Conservation (phyloP, 352 stramenopile species). For the Phytophthora uliginosa region DNA sequence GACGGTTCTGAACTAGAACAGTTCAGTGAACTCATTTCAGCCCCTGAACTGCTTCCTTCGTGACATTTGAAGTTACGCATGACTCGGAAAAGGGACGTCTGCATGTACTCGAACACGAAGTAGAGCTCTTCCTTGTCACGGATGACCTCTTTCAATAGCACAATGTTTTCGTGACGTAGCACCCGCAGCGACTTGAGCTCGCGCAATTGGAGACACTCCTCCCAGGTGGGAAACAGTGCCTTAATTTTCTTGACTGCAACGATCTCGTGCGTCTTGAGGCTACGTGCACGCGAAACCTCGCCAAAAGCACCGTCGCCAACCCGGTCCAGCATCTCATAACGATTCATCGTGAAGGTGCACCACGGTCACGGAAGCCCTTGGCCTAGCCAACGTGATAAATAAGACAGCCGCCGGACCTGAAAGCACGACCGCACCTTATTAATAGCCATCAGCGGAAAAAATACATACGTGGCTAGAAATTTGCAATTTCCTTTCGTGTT, state of each 20-base stretch:
- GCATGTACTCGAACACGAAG: slow-evolving; percentile 92
- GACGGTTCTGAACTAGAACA: slow-evolving; percentile 16
- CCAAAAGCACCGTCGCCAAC: slow-evolving; percentile 96
- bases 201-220: slow-evolving; percentile 84
- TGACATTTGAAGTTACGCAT: slow-evolving; percentile 59
- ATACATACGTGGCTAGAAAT: neutral
- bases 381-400: neutral
- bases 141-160: slow-evolving; percentile 89
- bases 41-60: slow-evolving; percentile 33
- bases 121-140: slow-evolving; percentile 90
- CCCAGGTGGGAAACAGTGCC: slow-evolving; percentile 80
- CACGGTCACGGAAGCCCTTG: neutral
- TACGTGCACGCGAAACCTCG: slow-evolving; percentile 93
- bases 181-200: slow-evolving; percentile 85
- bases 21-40: too few relatives aligned
- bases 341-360: slow-evolving; percentile 68
- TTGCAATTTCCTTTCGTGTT: slow-evolving; percentile 16
- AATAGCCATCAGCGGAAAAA: slow-evolving; percentile 26
- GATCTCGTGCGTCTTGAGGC: slow-evolving; percentile 91
- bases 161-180: slow-evolving; percentile 86
- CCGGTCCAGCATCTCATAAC: slow-evolving; percentile 93
- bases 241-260: slow-evolving; percentile 93
- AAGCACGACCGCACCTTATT: slow-evolving; percentile 16
- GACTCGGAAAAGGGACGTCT: slow-evolving; percentile 82
- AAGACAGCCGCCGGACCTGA: neutral